Percentiles rank a stretch among this genome's conserved stretches.
Evolutionary conservation across 2,329 filamentous ascomycete species (phyloP).

Genomic region (Fusarium vanettenii): DNA sequence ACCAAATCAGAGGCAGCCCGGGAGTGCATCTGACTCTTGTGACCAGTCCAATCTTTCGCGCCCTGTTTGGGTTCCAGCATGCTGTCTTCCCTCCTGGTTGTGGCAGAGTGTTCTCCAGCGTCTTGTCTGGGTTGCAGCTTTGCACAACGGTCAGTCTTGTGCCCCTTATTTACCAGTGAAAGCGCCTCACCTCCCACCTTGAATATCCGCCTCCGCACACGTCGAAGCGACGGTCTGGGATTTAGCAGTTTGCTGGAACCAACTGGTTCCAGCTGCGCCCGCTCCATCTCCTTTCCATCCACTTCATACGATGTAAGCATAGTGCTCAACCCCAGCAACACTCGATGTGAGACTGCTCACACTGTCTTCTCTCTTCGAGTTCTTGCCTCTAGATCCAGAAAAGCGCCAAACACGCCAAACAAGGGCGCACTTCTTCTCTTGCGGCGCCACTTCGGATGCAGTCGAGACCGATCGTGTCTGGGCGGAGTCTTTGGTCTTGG

Average conservation of each 20-base stretch:
- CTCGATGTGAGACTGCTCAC: background rate
- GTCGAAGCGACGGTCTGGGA: background rate
- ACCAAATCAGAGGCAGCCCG: background rate
- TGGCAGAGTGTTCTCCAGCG: background rate
- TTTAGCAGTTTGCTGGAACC: background rate
- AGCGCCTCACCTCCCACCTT: background rate
- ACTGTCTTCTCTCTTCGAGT: background rate
- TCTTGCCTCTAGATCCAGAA: background rate
- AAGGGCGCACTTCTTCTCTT: background rate
- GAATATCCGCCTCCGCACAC: background rate
- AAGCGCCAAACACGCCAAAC: background rate
- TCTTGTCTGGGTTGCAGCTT: background rate
- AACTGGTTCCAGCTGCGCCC: background rate
- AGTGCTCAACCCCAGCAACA: background rate
- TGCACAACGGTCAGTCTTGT: background rate
- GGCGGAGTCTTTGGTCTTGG: background rate
- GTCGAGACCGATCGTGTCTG: slow-evolving; percentile 4
- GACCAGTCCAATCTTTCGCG: background rate
- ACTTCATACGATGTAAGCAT: background rate
- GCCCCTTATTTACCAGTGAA: background rate
- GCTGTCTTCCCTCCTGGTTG: background rate
- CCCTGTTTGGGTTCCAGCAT: background rate
- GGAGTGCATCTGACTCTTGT: background rate
- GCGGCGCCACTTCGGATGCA: slow-evolving; percentile 12
- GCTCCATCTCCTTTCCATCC: background rate